Percentiles rank a stretch among this genome's conserved stretches.
These are phyloP conservation scores for Penicillium paneum DNA, from an alignment of 2,329 filamentous ascomycete genomes.

Conservation along the genomic window DNA sequence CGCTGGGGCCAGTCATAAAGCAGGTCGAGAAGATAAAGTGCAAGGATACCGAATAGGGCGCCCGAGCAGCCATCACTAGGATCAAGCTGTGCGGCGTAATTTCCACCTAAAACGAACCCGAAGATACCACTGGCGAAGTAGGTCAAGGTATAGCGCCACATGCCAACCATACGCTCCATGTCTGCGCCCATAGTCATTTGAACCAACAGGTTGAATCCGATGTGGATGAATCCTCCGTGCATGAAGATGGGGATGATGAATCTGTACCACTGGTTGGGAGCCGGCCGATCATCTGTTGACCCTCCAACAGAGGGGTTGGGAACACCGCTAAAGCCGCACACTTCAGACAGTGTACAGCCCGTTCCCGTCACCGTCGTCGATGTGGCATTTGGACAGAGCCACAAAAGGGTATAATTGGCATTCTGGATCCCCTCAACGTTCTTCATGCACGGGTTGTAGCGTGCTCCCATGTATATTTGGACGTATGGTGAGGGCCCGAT, in stretches of 20 bases:
- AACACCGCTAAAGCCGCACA: constrained; percentile 80
- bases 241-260: constrained; percentile 96
- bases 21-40: constrained; percentile 81
- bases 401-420: constrained; percentile 42
- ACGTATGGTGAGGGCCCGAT: constrained; percentile 89
- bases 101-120: constrained; percentile 90
- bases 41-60: constrained; percentile 85
- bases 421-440: constrained; percentile 51
- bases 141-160: constrained; percentile 81
- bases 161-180: constrained; percentile 87
- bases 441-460: constrained; percentile 94
- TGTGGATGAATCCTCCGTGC: constrained; percentile 90
- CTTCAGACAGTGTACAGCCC: constrained; percentile 68
- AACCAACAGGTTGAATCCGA: constrained; percentile 89
- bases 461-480: constrained; percentile 93
- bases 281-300: constrained; percentile 54
- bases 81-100: constrained; percentile 78
- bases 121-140: constrained; percentile 93
- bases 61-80: constrained; percentile 88
- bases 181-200: constrained; percentile 87
- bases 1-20: constrained; percentile 89
- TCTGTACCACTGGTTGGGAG: constrained; percentile 92
- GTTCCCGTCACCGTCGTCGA: constrained; percentile 47
- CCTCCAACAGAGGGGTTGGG: constrained; percentile 58
- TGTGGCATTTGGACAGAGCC: constrained; percentile 80